Base-by-base conservation (phyloP, 176 grass and related monocot species). In the Thalia dealbata region DNA sequence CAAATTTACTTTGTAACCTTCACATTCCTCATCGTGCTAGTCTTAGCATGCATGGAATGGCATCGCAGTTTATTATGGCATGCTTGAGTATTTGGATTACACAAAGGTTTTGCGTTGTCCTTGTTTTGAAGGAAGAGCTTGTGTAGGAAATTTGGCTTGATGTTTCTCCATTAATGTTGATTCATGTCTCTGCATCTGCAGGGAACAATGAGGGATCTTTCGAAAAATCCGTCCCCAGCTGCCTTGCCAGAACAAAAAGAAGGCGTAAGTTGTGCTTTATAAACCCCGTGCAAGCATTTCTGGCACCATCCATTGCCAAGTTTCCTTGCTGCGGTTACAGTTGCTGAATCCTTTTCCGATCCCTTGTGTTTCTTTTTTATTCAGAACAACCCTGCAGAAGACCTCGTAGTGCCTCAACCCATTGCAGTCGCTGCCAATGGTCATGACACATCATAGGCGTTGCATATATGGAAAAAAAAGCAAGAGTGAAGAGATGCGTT, bases 251-350 rank as follows among this genome's bases (percentile, higher is more conserved):
- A 75, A 64, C 59, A 58, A 62, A 86, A 87, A 46, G 85, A 78
- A 81, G 73, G 72, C 78, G 87, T 92, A 87, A 86, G 87, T 87
- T 43, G 27, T 13, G n/a, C 4, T 63, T 2, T 0, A 63, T 13
- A 30, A 30, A 28, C 25, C 2, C 1, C 12, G 2, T 16, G 2
- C 25, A 15, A 14, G 3, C 23, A 26, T 14, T 28, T 28, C 61
- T 26, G 23, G 25, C 10, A 26, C 9, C 59, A 62, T 62, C 59
- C 10, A 12, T 24, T 24, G 8, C 21, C 59, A 7, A n/a, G 2
- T n/a, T 63, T 28, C 18, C 6, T 58, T 8, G 54, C 16, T 22
- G 19, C 22, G 19, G 16, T 19, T 58, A n/a, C 21, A 21, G 3
- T 1, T 38, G 32, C 32, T 1, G 32, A 38, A 38, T 52, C 13